Evolutionary conservation across 768 basidiomycete genomes (phyloP), one percentile per base, ranked within the genome.

Genomic region (Heimioporus sp.): DNA sequence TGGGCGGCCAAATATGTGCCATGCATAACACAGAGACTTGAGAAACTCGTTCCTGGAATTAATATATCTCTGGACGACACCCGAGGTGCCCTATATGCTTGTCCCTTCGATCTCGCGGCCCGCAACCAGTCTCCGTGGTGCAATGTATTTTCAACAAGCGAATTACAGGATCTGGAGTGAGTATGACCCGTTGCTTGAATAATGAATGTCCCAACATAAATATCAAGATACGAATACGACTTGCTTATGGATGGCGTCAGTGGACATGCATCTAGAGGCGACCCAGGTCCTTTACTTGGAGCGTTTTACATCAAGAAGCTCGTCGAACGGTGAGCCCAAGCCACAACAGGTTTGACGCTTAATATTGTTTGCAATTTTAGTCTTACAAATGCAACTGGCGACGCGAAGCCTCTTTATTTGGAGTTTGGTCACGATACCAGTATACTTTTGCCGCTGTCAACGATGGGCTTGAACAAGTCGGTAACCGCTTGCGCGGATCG

Each of bases 361-460:
- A 28, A 49, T 36, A 11, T 4, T 19, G 2, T 4, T 30, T 43
- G 21, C 34, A 17, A 28, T 31, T 28, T 6, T 34, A 74, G 72
- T 38, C 65, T 75, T 43, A 64, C 66, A 28, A 73, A 74, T 61
- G 52, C 58, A 19, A 69, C 67, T 21, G 69, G 65, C 32, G 63
- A 70, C 43, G 66, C 70, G 13, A 47, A 64, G 46, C 43, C 62
- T 37, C 58, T 73, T 19, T 74, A 72, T 59, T 62, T 77, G 21
- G 72, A 77, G 60, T 76, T 76, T 53, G 74, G 73, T 5, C 73
- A 76, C 53, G 72, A 75, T 47, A 72, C 68, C 8, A 74, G 70
- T 35, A 67, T 77, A 51, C 67, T 76, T 55, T 40, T 72, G 21
- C 69, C 70, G 6, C 52, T 74, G 31, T 70, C 75, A 20, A 71